A percentile compares a stretch with the other conserved stretches of the same genome.
These are phyloP conservation scores for Nannochloropsis gaditana DNA, from an alignment of 108 stramenopile genomes.

Conservation along the genomic window DNA sequence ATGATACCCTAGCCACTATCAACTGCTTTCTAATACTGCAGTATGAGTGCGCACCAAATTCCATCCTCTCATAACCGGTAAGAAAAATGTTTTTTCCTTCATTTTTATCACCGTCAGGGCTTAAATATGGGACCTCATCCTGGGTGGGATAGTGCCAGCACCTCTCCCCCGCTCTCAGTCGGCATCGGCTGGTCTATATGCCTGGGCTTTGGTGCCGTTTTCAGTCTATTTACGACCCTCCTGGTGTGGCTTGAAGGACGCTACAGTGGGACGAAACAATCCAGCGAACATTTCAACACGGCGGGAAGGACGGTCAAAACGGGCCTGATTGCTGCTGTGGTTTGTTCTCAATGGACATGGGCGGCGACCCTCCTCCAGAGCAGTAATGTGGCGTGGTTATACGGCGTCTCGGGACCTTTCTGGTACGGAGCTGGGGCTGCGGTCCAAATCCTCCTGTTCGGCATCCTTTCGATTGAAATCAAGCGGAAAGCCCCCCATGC, in stretches of 20 bases:
- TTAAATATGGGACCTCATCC: too few species aligned
- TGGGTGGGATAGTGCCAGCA: not conserved
- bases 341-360: slow-evolving; percentile 89
- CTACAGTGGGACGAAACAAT: slow-evolving; percentile 21
- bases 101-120: too few species aligned
- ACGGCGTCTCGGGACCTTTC: slow-evolving; percentile 84
- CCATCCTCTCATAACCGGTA: too few species aligned
- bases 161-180: slow-evolving; percentile 52
- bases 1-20: too few species aligned
- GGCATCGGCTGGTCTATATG: slow-evolving; percentile 60
- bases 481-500: slow-evolving; percentile 80
- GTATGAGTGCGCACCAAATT: too few species aligned
- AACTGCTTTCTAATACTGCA: too few species aligned
- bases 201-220: slow-evolving; percentile 66
- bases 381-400: slow-evolving; percentile 84
- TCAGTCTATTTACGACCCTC: slow-evolving; percentile 63
- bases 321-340: slow-evolving; percentile 78
- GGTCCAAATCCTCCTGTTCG: slow-evolving; percentile 83
- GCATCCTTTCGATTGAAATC: slow-evolving; percentile 79
- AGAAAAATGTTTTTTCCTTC: too few species aligned
- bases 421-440: slow-evolving; percentile 85
- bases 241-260: not conserved
- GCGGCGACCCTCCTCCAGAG: slow-evolving; percentile 86
- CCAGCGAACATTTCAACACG: slow-evolving; percentile 56
- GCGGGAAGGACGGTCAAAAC: slow-evolving; percentile 84